phyloP scores from a whole-genome alignment of 768 basidiomycete genomes.

The Boletus eberwhitei region DNA sequence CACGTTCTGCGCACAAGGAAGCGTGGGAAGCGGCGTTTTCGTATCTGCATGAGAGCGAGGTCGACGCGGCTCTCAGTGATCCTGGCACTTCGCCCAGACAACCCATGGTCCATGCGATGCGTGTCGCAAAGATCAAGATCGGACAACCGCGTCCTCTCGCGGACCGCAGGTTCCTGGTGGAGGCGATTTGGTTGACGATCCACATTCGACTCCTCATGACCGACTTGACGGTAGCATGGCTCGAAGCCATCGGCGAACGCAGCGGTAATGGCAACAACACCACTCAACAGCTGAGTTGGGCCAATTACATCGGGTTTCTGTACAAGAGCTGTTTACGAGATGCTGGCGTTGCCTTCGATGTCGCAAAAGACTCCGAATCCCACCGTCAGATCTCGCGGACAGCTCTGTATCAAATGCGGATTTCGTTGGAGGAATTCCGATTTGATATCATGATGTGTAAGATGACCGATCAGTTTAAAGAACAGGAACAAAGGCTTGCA shows the following conservation, averaged over 20 bases:
- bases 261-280: constrained; percentile 15
- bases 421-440: constrained; percentile 47
- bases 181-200: constrained; percentile 56
- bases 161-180: constrained; percentile 57
- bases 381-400: constrained; percentile 52
- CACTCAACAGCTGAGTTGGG: constrained; percentile 43
- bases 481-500: constrained; percentile 14
- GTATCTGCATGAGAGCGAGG: constrained; percentile 47
- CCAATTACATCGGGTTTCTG: constrained; percentile 43
- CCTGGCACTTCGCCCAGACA: constrained; percentile 36
- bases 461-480: constrained; percentile 14
- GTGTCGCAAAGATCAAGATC: constrained; percentile 47
- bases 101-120: constrained; percentile 50
- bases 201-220: constrained; percentile 50
- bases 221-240: constrained; percentile 42
- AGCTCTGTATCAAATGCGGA: constrained; percentile 41
- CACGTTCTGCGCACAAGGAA: constrained; percentile 51
- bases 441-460: constrained; percentile 41
- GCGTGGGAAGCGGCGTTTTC: constrained; percentile 64
- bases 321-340: constrained; percentile 46
- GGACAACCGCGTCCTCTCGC: constrained; percentile 58
- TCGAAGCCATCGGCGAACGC: constrained; percentile 32
- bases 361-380: constrained; percentile 48
- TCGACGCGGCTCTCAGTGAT: constrained; percentile 32
- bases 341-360: constrained; percentile 40